Evolutionary conservation across 108 stramenopile genomes (phyloP).

Genomic region (Nitzschia sp.): DNA sequence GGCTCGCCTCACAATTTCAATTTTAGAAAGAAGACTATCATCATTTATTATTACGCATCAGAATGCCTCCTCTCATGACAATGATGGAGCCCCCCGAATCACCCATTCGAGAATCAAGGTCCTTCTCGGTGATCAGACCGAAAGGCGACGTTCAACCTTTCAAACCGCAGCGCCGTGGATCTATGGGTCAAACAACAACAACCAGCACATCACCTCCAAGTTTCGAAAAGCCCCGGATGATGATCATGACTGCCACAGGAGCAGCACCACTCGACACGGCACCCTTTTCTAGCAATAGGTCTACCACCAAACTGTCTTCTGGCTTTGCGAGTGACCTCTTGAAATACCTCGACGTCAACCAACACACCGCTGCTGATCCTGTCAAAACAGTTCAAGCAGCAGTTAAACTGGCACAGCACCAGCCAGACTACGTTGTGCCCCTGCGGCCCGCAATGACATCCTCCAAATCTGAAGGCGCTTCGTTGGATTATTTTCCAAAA

Average conservation of each 20-base stretch:
- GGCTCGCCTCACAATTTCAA: no score
- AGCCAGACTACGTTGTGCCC: background rate
- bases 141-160: background rate
- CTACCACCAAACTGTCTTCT: background rate
- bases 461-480: background rate
- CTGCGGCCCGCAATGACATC: background rate
- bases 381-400: no score
- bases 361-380: background rate
- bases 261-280: background rate
- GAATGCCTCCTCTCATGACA: no score
- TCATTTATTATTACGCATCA: no score
- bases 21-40: no score
- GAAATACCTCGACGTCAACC: background rate
- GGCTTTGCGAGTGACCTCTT: background rate
- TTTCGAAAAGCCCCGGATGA: no score
- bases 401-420: no score
- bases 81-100: background rate
- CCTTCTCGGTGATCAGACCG: background rate
- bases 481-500: background rate
- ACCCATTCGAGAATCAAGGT: background rate
- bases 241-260: background rate
- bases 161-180: background rate
- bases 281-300: no score
- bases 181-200: background rate
- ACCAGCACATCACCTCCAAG: background rate